A percentile compares a stretch with the other conserved stretches of the same genome.
These are phyloP conservation scores for Sugiyamaella grinbergsii DNA, from an alignment of 1,139 yeast species.

Conservation along the genomic window DNA sequence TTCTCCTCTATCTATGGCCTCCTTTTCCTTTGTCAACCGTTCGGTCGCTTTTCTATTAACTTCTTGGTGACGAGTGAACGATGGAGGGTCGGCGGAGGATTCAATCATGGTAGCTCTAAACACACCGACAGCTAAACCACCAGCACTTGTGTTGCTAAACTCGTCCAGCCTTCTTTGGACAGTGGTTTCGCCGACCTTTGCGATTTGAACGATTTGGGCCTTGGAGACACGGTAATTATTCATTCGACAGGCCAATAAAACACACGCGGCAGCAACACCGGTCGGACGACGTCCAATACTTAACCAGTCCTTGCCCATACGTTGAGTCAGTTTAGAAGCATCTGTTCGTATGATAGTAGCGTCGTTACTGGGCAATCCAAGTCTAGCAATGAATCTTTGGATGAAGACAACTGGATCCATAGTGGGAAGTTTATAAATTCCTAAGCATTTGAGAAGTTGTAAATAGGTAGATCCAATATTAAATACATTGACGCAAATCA, in stretches of 20 bases:
- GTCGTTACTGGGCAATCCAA: conserved; percentile 62
- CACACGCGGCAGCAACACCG: conserved; percentile 97
- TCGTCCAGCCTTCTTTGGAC: conserved; percentile 87
- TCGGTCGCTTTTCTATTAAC: conserved; percentile 33
- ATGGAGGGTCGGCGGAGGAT: conserved; percentile 73
- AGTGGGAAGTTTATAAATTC: conserved; percentile 73
- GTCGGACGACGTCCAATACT: conserved; percentile 97
- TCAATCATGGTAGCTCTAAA: conserved; percentile 60
- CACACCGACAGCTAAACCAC: conserved; percentile 66
- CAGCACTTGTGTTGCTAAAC: conserved; percentile 77
- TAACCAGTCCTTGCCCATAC: conserved; percentile 96
- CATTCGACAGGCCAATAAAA: conserved; percentile 92
- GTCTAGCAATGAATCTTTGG: conserved; percentile 86
- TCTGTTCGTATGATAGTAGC: conserved; percentile 74
- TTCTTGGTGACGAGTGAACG: conserved; percentile 51
- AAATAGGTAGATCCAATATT: conserved; percentile 94
- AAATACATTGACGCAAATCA: conserved; percentile 87
- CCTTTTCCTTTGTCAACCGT: conserved; percentile 20
- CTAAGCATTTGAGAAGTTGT: conserved; percentile 81
- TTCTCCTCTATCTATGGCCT: conserved; percentile 13
- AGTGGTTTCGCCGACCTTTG: conserved; percentile 94
- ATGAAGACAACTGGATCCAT: conserved; percentile 95
- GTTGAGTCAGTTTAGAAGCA: conserved; percentile 80
- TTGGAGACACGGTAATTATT: conserved; percentile 90
- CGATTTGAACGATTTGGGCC: conserved; percentile 90